Percentiles rank a stretch among this genome's conserved stretches.
Evolutionary conservation across 2,329 filamentous ascomycete species (phyloP).

Genomic region (Pseudogymnoascus sp.): DNA sequence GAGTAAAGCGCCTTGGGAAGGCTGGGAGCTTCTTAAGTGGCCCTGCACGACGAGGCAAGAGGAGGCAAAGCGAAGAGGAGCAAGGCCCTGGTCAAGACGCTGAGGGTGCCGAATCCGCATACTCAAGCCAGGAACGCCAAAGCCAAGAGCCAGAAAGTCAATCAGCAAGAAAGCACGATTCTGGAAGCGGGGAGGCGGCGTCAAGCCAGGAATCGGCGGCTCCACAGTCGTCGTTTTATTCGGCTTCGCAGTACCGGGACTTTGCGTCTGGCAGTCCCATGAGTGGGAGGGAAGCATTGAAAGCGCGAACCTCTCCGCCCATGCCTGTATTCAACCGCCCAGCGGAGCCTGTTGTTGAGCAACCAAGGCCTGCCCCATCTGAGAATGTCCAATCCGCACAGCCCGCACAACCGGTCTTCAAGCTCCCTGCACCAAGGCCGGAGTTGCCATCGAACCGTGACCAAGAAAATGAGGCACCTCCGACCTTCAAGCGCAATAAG

Average conservation of each 20-base stretch:
- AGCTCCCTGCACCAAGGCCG: conserved; percentile 46
- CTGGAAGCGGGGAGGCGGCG: conserved; percentile 21
- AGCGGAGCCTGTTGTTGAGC: conserved; percentile 17
- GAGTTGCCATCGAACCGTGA: conserved; percentile 59
- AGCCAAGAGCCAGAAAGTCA: conserved; percentile 23
- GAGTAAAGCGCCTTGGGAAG: conserved; percentile 69
- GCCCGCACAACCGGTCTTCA: conserved; percentile 47
- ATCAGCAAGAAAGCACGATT: conserved; percentile 27
- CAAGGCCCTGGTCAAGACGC: conserved; percentile 32
- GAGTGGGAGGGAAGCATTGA: background rate
- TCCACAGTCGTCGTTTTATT: conserved; percentile 31
- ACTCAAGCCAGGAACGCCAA: conserved; percentile 22
- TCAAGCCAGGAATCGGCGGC: conserved; percentile 22
- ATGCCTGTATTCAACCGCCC: background rate
- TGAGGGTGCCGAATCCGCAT: conserved; percentile 26
- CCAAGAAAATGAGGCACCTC: conserved; percentile 76
- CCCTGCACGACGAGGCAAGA: conserved; percentile 66
- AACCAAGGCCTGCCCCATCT: conserved; percentile 36
- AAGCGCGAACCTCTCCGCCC: background rate
- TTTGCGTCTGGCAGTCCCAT: conserved; percentile 48
- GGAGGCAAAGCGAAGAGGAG: conserved; percentile 45
- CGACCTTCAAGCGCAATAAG: conserved; percentile 52
- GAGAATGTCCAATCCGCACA: conserved; percentile 34
- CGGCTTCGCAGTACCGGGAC: conserved; percentile 20
- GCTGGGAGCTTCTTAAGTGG: conserved; percentile 73